phyloP scores from a whole-genome alignment of 495 filamentous ascomycete species.

The Daldinia bambusicola region DNA sequence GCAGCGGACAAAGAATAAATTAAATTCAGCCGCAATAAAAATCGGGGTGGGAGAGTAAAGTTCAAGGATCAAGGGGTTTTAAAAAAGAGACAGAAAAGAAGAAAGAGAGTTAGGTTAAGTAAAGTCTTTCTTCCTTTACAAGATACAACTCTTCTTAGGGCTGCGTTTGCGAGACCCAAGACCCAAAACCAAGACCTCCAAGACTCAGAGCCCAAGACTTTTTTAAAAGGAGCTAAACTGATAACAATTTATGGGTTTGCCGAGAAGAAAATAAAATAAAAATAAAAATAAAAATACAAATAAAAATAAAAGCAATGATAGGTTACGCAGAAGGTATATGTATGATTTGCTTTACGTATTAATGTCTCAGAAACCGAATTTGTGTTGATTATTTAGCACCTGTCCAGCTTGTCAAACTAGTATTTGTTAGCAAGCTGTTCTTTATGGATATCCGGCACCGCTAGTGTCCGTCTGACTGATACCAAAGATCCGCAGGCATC shows the following conservation, averaged over 20 bases:
- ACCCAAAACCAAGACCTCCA: constrained; percentile 19
- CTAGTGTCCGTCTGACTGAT: constrained; percentile 34
- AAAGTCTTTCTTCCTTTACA: background rate
- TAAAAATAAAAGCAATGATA: background rate
- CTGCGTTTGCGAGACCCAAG: constrained; percentile 1
- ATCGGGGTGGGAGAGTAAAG: constrained; percentile 4
- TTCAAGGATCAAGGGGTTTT: constrained; percentile 28
- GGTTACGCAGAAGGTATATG: background rate
- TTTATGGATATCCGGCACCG: constrained; percentile 36
- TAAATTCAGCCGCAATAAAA: constrained; percentile 42
- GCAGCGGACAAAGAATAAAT: constrained; percentile 24
- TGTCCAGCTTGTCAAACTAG: background rate
- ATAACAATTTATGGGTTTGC: constrained; percentile 2
- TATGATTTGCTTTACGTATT: background rate
- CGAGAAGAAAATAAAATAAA: background rate
- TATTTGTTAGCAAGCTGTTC: constrained; percentile 1
- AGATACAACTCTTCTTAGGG: background rate
- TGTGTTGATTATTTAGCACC: background rate
- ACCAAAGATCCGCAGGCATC: constrained; percentile 36
- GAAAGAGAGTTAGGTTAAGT: background rate
- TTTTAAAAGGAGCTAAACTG: background rate
- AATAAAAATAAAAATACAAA: no score
- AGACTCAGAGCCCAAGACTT: background rate
- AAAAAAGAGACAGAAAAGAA: constrained; percentile 26
- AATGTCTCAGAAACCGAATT: background rate